Evolutionary conservation across 2,329 filamentous ascomycete species (phyloP), one percentile per base, ranked within the genome.

Genomic region (Hymenoscyphus albidus): DNA sequence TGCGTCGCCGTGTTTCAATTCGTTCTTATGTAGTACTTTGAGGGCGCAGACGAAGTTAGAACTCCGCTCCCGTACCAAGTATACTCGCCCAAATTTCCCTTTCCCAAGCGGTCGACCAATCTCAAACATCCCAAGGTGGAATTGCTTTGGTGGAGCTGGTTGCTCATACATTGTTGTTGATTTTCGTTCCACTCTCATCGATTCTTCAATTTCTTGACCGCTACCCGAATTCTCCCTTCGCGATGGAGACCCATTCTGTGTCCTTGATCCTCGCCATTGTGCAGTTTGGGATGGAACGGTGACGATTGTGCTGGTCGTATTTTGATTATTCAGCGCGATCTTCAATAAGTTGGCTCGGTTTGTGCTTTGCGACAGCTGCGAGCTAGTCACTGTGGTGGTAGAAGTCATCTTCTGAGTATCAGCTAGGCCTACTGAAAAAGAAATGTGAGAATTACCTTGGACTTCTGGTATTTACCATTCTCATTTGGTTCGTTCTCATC

Each of bases 301-400:
- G 70, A 90, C 87, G 56, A 89, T 85, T 57, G 88, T 81, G 72
- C 85, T 83, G 76, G 86, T 88, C 78, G 85, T 75, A 77, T 88
- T 93, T 74, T 92, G 88, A 54, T 90, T 88, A 75, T 96, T 92
- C 32, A 97, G 83, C 31, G 90, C 90, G 60, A 92, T 85, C 79
- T 97, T 97, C 78, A 94, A 87, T 62, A 97, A 86, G 70, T 95
- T 95, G 66, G 92, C 85, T 70, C 93, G 85, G 74, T 84, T 89
- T 60, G 82, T 81, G 72, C 81, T 83, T 64, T 84, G 82, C 14
- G 79, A 70, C 44, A 81, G 71, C 67, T 85, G 74, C 14, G 70
- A 63, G 32, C 40, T 69, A 10, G 68, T 63, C 38, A 65, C 54
- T 14, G 68, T 63, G 9, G 67, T 68, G 12, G 69, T 68, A 13